Evolutionary conservation across 2,329 filamentous ascomycete genomes (phyloP).

Genomic region (Harringtonia lauricola): DNA sequence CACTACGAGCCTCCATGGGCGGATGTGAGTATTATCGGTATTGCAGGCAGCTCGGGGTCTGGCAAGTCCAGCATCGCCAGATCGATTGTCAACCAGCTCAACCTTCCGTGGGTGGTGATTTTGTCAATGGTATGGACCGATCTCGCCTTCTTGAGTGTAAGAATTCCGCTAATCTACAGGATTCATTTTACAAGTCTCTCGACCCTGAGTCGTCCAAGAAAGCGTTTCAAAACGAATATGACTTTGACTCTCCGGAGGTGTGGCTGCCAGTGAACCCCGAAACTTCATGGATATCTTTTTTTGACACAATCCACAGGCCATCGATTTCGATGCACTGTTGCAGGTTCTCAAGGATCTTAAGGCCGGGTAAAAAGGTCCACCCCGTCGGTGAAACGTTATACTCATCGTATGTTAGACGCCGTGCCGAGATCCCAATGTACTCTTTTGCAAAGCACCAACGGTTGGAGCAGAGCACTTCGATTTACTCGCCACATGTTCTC

Average conservation of each 20-base stretch:
- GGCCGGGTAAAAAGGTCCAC: conserved; percentile 60
- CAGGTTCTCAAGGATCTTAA: conserved; percentile 75
- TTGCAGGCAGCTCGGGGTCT: conserved; percentile 90
- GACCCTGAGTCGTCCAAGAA: conserved; percentile 64
- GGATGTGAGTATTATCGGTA: conserved; percentile 90
- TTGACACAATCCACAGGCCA: conserved; percentile 38
- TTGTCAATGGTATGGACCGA: conserved; percentile 67
- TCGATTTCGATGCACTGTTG: conserved; percentile 87
- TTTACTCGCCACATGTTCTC: conserved; percentile 93
- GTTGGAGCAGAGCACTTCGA: conserved; percentile 65
- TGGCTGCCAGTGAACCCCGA: conserved; percentile 5
- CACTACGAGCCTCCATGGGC: conserved; percentile 94
- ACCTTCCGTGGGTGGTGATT: conserved; percentile 96
- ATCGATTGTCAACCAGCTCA: conserved; percentile 80
- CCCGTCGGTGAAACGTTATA: neutral
- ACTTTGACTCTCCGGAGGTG: conserved; percentile 84
- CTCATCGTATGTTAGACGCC: conserved; percentile 51
- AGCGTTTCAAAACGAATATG: conserved; percentile 85
- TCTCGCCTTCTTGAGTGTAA: no score
- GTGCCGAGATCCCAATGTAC: conserved; percentile 86
- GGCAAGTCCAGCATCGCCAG: conserved; percentile 89
- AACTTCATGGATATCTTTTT: neutral
- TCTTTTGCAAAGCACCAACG: conserved; percentile 89
- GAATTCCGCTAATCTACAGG: conserved; percentile 35
- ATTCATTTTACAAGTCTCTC: conserved; percentile 94